These are phyloP conservation scores for Populus euphratica DNA, from an alignment of 345 rosid species.

Conservation along the genomic window DNA sequence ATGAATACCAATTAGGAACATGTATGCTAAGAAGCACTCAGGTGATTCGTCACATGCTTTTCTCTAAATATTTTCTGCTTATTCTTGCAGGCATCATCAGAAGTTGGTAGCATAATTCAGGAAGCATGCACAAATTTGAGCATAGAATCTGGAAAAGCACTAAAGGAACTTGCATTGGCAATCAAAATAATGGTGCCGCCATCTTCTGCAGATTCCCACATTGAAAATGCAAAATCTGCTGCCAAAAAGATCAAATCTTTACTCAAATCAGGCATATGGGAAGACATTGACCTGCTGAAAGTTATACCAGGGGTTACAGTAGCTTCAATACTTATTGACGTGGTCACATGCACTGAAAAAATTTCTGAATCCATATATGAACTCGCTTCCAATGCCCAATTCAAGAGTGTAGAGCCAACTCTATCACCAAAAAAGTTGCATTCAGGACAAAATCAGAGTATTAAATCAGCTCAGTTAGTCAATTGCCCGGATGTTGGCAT, in stretches of 20 bases:
- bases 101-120: conserved; percentile 31
- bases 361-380: conserved; percentile 51
- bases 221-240: conserved; percentile 39
- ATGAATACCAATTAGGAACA: background rate
- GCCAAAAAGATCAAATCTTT: conserved; percentile 37
- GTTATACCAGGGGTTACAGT: conserved; percentile 42
- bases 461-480: background rate
- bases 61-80: background rate
- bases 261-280: conserved; percentile 41
- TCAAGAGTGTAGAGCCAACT: conserved; percentile 29
- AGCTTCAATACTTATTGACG: conserved; percentile 51
- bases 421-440: conserved; percentile 28
- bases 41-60: background rate
- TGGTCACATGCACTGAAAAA: conserved; percentile 43
- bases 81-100: conserved; percentile 40
- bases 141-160: conserved; percentile 47
- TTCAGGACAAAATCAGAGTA: background rate
- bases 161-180: conserved; percentile 51
- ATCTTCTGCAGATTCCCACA: conserved; percentile 34
- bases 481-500: conserved; percentile 13
- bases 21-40: no score
- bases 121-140: conserved; percentile 47
- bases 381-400: conserved; percentile 49
- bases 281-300: conserved; percentile 39
- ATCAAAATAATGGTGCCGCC: conserved; percentile 44